These are phyloP conservation scores for Flaveria robusta DNA, from an alignment of 129 eudicot species.

Conservation along the genomic window DNA sequence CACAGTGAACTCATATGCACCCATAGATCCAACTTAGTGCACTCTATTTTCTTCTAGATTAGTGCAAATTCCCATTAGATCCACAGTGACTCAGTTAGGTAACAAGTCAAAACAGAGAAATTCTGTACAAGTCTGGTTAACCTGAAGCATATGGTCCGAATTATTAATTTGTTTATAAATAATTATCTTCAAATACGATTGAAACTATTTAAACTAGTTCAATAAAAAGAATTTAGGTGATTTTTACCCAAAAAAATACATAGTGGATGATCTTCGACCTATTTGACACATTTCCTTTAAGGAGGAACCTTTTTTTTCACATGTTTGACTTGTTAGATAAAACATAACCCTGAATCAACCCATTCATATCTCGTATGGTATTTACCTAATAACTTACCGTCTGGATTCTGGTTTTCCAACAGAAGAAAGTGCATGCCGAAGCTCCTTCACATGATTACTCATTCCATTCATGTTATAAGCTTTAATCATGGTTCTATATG, in stretches of 20 bases:
- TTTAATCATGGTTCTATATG: constrained; percentile 87
- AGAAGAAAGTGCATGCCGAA: constrained; percentile 52
- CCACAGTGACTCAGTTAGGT: not conserved
- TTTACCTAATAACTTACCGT: constrained; percentile 26
- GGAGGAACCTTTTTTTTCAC: not conserved
- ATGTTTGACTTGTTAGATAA: not conserved
- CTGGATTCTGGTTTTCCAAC: constrained; percentile 33
- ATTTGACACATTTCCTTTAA: not conserved
- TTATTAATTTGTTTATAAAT: too few relatives aligned
- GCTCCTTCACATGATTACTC: constrained; percentile 75
- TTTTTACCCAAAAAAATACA: not conserved
- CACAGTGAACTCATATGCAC: too few relatives aligned
- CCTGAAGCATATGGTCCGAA: not conserved
- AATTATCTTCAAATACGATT: not conserved
- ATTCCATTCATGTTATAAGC: constrained; percentile 68
- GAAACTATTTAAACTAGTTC: not conserved
- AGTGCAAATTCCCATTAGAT: not conserved
- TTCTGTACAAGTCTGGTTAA: not conserved
- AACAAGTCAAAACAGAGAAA: not conserved
- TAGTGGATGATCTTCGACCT: not conserved
- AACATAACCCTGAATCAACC: not conserved
- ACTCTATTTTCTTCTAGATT: not conserved
- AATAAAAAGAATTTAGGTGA: not conserved
- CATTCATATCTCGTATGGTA: not conserved
- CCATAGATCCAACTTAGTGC: constrained; percentile 1